These are phyloP conservation scores for Lodderomyces oxycetoniae DNA, from an alignment of 1,139 yeast species.

Conservation along the genomic window DNA sequence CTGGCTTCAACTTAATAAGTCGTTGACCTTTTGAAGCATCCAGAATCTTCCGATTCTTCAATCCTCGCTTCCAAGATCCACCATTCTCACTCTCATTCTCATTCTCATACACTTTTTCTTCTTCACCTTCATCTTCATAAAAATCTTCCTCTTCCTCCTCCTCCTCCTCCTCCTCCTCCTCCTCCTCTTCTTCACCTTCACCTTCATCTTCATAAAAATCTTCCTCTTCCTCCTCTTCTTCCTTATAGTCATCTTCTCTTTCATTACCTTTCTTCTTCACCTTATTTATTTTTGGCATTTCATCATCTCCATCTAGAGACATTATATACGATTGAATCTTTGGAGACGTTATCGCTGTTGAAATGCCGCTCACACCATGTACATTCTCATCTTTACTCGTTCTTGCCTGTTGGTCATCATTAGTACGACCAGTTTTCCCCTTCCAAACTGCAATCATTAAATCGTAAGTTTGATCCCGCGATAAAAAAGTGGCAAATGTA, in stretches of 20 bases:
- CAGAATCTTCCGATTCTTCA: slow-evolving; percentile 5
- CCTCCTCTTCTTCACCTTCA: slow-evolving; percentile 12
- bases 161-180: slow-evolving; percentile 12
- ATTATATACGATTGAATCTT: slow-evolving; percentile 28
- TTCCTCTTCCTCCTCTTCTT: slow-evolving; percentile 9
- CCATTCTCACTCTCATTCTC: slow-evolving; percentile 9
- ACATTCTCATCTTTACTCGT: slow-evolving; percentile 9
- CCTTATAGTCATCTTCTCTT: slow-evolving; percentile 12
- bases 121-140: slow-evolving; percentile 10
- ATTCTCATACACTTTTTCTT: slow-evolving; percentile 12
- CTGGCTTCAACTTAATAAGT: slow-evolving; percentile 28
- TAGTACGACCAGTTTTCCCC: slow-evolving; percentile 24
- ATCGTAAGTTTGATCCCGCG: slow-evolving; percentile 74
- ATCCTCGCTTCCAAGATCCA: slow-evolving; percentile 7
- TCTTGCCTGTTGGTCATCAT: slow-evolving; percentile 2
- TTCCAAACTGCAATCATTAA: slow-evolving; percentile 61
- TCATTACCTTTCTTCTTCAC: slow-evolving; percentile 10
- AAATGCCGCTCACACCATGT: slow-evolving; percentile 1
- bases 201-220: slow-evolving; percentile 11
- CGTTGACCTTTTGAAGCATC: slow-evolving; percentile 6
- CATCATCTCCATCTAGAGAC: slow-evolving; percentile 31
- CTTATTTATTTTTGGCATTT: neutral
- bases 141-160: slow-evolving; percentile 7
- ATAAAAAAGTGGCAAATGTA: slow-evolving; percentile 80
- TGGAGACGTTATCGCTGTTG: slow-evolving; percentile 10